phyloP scores from a whole-genome alignment of 164 flowering plant genomes.

The Chimonanthus praecox region DNA sequence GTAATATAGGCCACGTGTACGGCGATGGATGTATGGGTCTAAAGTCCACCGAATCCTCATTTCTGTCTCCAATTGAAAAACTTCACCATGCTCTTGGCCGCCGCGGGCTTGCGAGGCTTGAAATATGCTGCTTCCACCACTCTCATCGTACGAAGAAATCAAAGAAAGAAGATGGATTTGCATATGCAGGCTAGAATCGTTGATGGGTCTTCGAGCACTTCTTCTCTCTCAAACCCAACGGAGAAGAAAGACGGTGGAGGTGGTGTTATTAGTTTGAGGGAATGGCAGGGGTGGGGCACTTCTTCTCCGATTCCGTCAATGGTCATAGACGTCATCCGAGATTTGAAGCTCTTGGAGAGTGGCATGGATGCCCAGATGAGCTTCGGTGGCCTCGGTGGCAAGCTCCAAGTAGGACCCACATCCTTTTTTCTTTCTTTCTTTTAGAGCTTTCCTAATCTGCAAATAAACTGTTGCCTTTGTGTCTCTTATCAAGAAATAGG shows the following conservation, averaged over 20 bases:
- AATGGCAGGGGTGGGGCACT: slow-evolving; percentile 91
- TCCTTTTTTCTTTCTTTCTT: background rate
- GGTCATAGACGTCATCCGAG: slow-evolving; percentile 51
- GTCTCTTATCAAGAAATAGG: background rate
- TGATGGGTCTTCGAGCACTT: background rate
- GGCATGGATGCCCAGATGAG: slow-evolving; percentile 49
- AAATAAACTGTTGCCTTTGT: too few relatives aligned
- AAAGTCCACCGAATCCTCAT: background rate
- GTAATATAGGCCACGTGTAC: background rate
- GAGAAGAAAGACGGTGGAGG: background rate
- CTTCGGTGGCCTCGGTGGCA: slow-evolving; percentile 84
- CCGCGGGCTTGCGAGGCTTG: background rate
- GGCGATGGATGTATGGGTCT: background rate
- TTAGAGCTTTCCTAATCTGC: too few relatives aligned
- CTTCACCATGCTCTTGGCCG: background rate
- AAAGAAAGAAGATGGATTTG: background rate
- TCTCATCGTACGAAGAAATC: background rate
- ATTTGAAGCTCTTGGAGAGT: slow-evolving; percentile 59
- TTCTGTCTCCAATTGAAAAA: background rate
- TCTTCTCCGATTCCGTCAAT: slow-evolving; percentile 54
- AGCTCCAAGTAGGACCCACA: slow-evolving; percentile 43
- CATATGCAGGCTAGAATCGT: background rate
- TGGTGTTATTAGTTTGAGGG: slow-evolving; percentile 27
- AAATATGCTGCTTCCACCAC: background rate
- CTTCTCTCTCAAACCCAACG: background rate